These are phyloP conservation scores for Orbilia brochopaga DNA, from an alignment of 2,329 filamentous ascomycete species.

Conservation along the genomic window DNA sequence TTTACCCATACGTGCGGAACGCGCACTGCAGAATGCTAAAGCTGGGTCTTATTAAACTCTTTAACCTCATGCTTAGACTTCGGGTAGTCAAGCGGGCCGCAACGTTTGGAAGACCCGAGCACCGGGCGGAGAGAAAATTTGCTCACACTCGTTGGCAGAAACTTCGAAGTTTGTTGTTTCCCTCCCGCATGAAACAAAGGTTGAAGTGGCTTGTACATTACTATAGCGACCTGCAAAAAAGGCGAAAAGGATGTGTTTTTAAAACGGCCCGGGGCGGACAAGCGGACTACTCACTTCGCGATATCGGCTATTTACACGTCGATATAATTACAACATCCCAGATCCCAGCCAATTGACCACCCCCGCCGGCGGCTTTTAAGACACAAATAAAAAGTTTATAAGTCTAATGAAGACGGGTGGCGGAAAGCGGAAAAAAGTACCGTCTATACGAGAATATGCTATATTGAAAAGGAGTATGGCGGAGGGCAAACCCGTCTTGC, in stretches of 20 bases:
- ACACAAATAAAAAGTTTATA: constrained; percentile 13
- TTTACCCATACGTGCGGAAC: no score
- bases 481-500: constrained; percentile 36
- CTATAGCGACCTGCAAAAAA: constrained; percentile 18
- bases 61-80: no score
- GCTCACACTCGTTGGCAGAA: no score
- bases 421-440: constrained; percentile 43
- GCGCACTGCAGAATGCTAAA: no score
- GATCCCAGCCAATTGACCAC: constrained; percentile 24
- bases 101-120: no score
- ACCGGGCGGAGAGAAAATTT: no score
- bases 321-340: constrained; percentile 39
- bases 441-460: constrained; percentile 47
- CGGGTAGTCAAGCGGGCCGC: no score
- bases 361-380: constrained; percentile 13
- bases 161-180: no score
- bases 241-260: constrained; percentile 36
- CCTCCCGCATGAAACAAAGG: constrained; percentile 18
- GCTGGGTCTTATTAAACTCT: no score
- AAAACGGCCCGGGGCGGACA: constrained; percentile 39
- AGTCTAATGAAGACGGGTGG: constrained; percentile 25
- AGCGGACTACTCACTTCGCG: constrained; percentile 17
- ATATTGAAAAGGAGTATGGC: constrained; percentile 14
- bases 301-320: constrained; percentile 47
- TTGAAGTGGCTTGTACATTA: constrained; percentile 15